Evolutionary conservation across 1,284 basidiomycete species (phyloP), one percentile per base, ranked within the genome.

Genomic region (Kwoniella shivajii): DNA sequence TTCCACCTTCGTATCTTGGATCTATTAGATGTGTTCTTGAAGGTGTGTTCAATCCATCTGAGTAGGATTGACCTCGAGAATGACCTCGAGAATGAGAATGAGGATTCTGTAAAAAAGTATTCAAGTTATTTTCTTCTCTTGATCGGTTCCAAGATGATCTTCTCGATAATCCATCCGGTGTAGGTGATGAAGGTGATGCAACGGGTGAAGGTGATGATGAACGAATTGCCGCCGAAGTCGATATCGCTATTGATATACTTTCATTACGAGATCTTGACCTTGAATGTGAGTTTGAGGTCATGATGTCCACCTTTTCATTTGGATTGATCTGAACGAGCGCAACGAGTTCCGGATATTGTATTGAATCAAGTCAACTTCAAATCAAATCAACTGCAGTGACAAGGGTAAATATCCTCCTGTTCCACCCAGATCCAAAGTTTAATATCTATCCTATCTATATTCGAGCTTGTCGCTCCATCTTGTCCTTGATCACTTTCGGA

Each of bases 131-230:
- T 43, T 56, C 59, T 27, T 61, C 55, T 18, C 50, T 33, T 3
- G 48, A 52, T 43, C 64, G 37, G 31, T 66, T 72, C 72, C 72
- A 74, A 56, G 68, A 71, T 14, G 63, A 59, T 16, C 71, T 59
- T 18, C 69, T 55, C 1, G 66, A 68, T 22, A 73, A 57, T 3
- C 71, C 71, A 18, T 61, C 61, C 9, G 38, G 50, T 6, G 60
- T 49, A 1, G 69, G 63, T 6, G 70, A 66, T 4, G 64, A 54
- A 6, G 66, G 67, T 13, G 69, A 65, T 20, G 64, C 57, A 3
- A 66, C 63, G 13, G 68, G 68, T 1, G 66, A 64, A 29, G 65
- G 64, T 4, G 59, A 62, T 16, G 50, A 42, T 14, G 56, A 64
- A 11, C 61, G 59, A 31, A 67, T 50, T 34, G 57, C 63, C 3